Evolutionary conservation across 1,284 basidiomycete genomes (phyloP).

Genomic region (Erythrobasidium hasegawianum): DNA sequence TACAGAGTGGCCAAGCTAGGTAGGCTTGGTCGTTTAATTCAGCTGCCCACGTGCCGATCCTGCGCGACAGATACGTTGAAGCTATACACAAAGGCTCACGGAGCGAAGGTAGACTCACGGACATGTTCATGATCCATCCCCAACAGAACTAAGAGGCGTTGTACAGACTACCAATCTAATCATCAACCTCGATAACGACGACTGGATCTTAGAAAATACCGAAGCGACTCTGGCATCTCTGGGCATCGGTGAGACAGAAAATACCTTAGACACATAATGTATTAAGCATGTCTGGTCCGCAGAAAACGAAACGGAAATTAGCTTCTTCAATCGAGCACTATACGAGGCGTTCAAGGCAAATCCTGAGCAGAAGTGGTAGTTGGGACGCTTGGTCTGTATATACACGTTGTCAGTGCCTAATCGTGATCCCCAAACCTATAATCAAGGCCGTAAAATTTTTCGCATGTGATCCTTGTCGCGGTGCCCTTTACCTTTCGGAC

Average conservation of each 20-base stretch:
- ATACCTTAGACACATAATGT: not conserved
- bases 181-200: conserved; percentile 89
- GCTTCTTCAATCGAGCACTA: conserved; percentile 72
- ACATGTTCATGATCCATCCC: too few species aligned
- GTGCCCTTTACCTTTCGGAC: too few species aligned
- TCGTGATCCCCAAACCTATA: too few species aligned
- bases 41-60: not conserved
- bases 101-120: conserved; percentile 65
- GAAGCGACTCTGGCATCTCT: conserved; percentile 60
- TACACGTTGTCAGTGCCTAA: too few species aligned
- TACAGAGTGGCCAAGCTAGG: conserved; percentile 70
- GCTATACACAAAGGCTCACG: conserved; percentile 89
- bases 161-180: conserved; percentile 83
- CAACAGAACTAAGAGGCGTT: not conserved
- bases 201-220: conserved; percentile 77
- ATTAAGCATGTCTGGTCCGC: conserved; percentile 19
- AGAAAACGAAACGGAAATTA: conserved; percentile 94
- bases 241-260: conserved; percentile 66
- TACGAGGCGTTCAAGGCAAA: conserved; percentile 76
- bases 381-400: not conserved
- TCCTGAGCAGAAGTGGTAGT: conserved; percentile 57
- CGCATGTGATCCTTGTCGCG: too few species aligned
- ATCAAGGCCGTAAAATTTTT: too few species aligned
- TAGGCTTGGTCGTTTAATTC: conserved; percentile 46
- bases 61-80: conserved; percentile 71